A percentile compares a stretch with the other conserved stretches of the same genome.
phyloP scores from a whole-genome alignment of 2,329 filamentous ascomycete species.

The Canariomyces notabilis region DNA sequence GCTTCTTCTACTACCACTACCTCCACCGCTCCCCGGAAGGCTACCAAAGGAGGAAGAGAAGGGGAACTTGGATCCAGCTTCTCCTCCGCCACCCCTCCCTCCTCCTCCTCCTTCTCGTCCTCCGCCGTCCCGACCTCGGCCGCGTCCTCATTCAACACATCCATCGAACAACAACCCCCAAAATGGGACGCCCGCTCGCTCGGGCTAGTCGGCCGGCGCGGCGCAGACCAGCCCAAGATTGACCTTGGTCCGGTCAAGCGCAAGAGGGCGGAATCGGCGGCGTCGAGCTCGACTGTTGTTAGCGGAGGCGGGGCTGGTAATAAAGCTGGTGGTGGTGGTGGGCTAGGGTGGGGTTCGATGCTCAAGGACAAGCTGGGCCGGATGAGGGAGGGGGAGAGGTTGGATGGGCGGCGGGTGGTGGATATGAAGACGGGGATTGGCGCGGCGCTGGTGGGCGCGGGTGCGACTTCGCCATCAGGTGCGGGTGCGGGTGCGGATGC shows the following conservation, averaged over 20 bases:
- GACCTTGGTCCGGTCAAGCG: slow-evolving; percentile 57
- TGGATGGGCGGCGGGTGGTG: slow-evolving; percentile 26
- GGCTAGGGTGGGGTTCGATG: slow-evolving; percentile 53
- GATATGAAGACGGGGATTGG: neutral
- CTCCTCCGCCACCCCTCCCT: slow-evolving; percentile 1
- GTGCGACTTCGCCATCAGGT: no score
- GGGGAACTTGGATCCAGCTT: slow-evolving; percentile 5
- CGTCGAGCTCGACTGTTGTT: slow-evolving; percentile 32
- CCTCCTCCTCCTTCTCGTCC: slow-evolving; percentile 3
- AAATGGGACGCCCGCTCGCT: slow-evolving; percentile 41
- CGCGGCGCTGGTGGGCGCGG: slow-evolving; percentile 6
- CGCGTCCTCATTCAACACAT: slow-evolving; percentile 5
- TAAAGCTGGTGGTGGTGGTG: slow-evolving; percentile 15
- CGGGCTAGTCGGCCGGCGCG: slow-evolving; percentile 37
- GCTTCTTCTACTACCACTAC: slow-evolving; percentile 2
- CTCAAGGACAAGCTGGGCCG: slow-evolving; percentile 52
- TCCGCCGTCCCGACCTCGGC: neutral
- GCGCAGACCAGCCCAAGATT: slow-evolving; percentile 40
- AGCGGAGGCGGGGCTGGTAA: slow-evolving; percentile 12
- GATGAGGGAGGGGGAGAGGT: slow-evolving; percentile 58
- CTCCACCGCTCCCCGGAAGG: neutral
- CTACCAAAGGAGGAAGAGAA: neutral
- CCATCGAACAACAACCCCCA: slow-evolving; percentile 4
- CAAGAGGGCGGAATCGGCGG: slow-evolving; percentile 51
- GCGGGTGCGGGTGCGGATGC: slow-evolving; percentile 23